phyloP scores from a whole-genome alignment of 2,329 filamentous ascomycete genomes.

The Penicillium sp. region DNA sequence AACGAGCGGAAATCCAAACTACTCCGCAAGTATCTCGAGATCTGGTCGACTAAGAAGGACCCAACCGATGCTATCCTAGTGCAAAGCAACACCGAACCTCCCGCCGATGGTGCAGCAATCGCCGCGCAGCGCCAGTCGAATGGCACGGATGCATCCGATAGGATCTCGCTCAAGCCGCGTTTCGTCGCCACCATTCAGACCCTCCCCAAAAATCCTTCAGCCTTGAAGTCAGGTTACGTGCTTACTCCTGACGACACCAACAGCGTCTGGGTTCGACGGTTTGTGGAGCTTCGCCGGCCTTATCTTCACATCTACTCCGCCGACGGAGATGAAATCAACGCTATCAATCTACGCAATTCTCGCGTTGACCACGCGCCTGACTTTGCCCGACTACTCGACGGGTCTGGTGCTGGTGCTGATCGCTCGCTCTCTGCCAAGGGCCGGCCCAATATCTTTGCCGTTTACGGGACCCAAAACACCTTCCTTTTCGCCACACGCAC shows the following conservation, averaged over 20 bases:
- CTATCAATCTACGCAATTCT: constrained; percentile 85
- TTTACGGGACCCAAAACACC: constrained; percentile 92
- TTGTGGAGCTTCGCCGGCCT: constrained; percentile 86
- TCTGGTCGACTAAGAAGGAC: constrained; percentile 49
- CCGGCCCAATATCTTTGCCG: constrained; percentile 79
- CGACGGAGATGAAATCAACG: constrained; percentile 86
- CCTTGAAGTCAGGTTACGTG: constrained; percentile 86
- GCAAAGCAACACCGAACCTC: constrained; percentile 50
- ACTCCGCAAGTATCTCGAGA: constrained; percentile 46
- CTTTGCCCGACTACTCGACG: constrained; percentile 74
- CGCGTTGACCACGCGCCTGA: constrained; percentile 92
- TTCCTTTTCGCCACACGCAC: constrained; percentile 90
- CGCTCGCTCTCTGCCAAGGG: constrained; percentile 45
- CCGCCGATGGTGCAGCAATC: constrained; percentile 36
- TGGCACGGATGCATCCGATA: constrained; percentile 34
- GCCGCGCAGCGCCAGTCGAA: constrained; percentile 33
- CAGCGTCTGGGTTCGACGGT: constrained; percentile 86
- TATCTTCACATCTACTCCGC: constrained; percentile 89
- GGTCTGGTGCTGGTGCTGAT: constrained; percentile 44
- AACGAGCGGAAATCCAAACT: constrained; percentile 45
- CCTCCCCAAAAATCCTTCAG: constrained; percentile 76
- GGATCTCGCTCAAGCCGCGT: constrained; percentile 57
- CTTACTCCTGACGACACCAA: constrained; percentile 77
- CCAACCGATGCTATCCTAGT: constrained; percentile 49
- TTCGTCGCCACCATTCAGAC: constrained; percentile 77